Percentiles rank a stretch among this genome's conserved stretches.
Evolutionary conservation across 352 stramenopile genomes (phyloP).

Genomic region (Phytophthora foliorum): DNA sequence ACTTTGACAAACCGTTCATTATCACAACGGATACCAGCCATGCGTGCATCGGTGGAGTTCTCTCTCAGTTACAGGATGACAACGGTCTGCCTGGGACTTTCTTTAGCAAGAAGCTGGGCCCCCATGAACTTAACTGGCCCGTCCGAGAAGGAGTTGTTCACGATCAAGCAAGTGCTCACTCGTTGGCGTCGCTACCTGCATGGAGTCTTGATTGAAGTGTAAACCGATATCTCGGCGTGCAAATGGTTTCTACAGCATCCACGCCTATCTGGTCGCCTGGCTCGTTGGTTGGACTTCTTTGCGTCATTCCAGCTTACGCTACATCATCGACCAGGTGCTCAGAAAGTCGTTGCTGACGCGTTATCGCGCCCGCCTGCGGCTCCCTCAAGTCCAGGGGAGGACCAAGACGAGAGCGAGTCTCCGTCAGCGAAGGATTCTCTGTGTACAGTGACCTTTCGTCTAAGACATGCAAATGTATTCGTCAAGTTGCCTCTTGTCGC

Average conservation of each 20-base stretch:
- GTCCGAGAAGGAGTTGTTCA: too few species aligned
- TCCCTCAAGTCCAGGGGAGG: slow-evolving; percentile 4
- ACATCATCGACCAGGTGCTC: slow-evolving; percentile 3
- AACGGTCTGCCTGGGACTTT: too few species aligned
- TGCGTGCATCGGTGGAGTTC: too few species aligned
- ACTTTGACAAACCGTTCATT: too few species aligned
- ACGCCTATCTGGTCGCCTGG: slow-evolving; percentile 8
- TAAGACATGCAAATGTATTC: not conserved
- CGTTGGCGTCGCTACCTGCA: too few species aligned
- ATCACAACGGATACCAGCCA: too few species aligned
- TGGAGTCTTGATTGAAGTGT: slow-evolving; percentile 1
- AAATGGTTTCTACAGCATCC: slow-evolving; percentile 21
- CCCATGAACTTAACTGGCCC: too few species aligned
- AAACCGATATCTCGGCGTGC: slow-evolving; percentile 9
- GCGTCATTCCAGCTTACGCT: slow-evolving; percentile 9
- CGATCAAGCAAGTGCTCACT: too few species aligned
- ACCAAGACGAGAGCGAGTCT: not conserved
- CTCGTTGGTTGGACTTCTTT: slow-evolving; percentile 16
- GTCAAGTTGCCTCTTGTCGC: not conserved
- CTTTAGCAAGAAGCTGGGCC: too few species aligned
- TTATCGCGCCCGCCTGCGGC: slow-evolving; percentile 2
- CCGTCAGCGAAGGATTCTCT: not conserved
- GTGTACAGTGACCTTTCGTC: not conserved
- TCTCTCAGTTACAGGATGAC: too few species aligned
- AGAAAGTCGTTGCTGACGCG: slow-evolving; percentile 9